Evolutionary conservation across 2,329 filamentous ascomycete species (phyloP), one percentile per base, ranked within the genome.

Genomic region (Fusarium hostae): DNA sequence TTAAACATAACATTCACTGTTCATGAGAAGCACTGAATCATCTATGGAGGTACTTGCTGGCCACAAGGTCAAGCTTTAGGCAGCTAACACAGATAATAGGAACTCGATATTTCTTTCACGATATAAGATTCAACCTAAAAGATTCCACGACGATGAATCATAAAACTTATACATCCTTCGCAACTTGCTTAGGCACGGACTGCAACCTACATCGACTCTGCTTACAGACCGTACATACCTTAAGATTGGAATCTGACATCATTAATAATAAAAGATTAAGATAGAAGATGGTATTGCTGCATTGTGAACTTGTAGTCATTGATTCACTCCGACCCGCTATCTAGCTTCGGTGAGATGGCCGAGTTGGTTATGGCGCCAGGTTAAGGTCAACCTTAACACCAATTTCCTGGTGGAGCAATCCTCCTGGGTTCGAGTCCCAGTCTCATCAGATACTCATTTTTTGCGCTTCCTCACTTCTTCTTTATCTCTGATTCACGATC

Each of bases 301-400:
- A 9, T 6, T 13, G 7, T 20, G 10, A 39, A 12, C 11, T 7
- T 24, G 10, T 13, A 24, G 9, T 9, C 28, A 3, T 4, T 18
- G 15, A 34, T 13, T 34, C 15, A 18, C 15, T 22, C 8, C 9
- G 7, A 18, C 13, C 7, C 7, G 15, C 15, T 15, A 18, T 22
- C 37, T 51, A 43, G 24, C 37, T 51, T 63, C 16, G 20, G 59
- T 59, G 59, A 59, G 59, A 59, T 48, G 54, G 54, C 54, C 54
- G 54, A 59, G 59, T 62, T 48, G 43, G 54, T 62, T 62, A 62
- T 62, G 60, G 60, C 57, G 60, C 57, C 26, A 34, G 44, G 37
- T 34, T 62, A 62, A 32, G 37, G 44, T 63, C 32, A 63, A 52
- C 32, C 32, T 63, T 52, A 20, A 30, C 45, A 40, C 15, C 20